Base-by-base conservation (phyloP, 75 land plant species). In the Sequoia sempervirens region DNA sequence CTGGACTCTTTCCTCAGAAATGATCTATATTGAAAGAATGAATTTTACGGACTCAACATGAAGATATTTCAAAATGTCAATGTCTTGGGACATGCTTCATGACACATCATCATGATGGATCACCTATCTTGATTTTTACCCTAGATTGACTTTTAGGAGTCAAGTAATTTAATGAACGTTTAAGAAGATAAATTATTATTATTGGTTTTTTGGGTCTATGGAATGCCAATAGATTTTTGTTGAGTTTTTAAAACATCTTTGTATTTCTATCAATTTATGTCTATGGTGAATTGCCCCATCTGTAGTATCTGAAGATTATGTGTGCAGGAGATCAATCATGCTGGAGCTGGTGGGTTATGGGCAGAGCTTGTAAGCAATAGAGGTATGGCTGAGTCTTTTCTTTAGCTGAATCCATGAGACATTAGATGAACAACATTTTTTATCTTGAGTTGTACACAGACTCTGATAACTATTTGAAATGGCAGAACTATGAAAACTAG, bases 271-370 rank as follows among this genome's bases (percentile, higher is more conserved):
- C 46, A 26, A 28, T 78, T 78, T 78, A 43, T 78, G 50, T n/a
- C 5, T 78, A 45, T 26, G 20, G 47, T 45, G 50, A 40, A 78
- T 78, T 11, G 50, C 28, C 45, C 78, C 23, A 76, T 43, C 46
- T 43, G 6, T 76, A 41, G 73, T 78, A 78, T 26, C 13, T 13
- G 11, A n/a, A 78, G 28, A 45, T 11, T 11, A 78, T 47, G 26
- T 81, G 75, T 81, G 43, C 90, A 97, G 99, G 99, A 97, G 84
- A 96, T 97, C 74, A 97, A 97, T 84, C 99, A 97, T 89, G 96
- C 99, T 11, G 99, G 99, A 34, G 91, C 93, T 85, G 99, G 99
- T 72, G 99, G 99, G 11, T 40, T 97, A 28, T 97, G 99, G 99
- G 98, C 98, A 64, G 99, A 97, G 90, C 98, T 97, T 88, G 95